Conservation (phyloP, 139 green algal genomes). For the Trebouxia sp. region DNA sequence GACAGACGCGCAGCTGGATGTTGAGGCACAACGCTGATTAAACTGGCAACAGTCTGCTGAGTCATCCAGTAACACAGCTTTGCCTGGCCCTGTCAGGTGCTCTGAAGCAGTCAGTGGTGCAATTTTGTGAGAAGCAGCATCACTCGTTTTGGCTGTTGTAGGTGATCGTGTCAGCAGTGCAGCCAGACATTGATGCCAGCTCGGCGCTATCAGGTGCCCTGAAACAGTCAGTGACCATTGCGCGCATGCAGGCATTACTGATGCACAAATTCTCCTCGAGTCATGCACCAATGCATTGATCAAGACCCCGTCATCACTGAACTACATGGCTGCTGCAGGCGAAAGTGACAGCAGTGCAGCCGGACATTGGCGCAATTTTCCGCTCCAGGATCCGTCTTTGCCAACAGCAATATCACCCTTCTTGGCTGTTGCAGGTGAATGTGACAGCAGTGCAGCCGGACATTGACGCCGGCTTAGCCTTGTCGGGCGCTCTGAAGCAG, state of each 20-base stretch:
- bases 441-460: conserved; percentile 11
- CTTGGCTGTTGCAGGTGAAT: not conserved
- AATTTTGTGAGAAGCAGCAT: no score
- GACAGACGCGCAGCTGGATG: no score
- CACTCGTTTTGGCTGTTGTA: not conserved
- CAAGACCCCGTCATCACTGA: no score
- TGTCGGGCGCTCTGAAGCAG: not conserved
- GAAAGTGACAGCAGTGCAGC: no score
- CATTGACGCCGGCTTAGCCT: not conserved
- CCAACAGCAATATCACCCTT: not conserved
- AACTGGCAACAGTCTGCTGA: not conserved
- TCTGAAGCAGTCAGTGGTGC: conserved; percentile 12
- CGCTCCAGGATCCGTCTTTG: no score
- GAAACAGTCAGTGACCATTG: conserved; percentile 8
- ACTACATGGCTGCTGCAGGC: no score
- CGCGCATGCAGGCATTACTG: no score
- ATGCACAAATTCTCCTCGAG: no score
- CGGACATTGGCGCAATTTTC: no score
- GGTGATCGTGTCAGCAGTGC: conserved; percentile 8
- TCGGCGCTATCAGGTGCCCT: not conserved
- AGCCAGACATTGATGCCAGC: not conserved
- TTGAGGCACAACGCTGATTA: not conserved
- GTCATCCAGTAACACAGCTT: not conserved
- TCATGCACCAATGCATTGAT: no score
- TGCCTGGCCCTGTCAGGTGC: not conserved